phyloP scores from a whole-genome alignment of 2,329 filamentous ascomycete genomes.

The Fusarium sp. region DNA sequence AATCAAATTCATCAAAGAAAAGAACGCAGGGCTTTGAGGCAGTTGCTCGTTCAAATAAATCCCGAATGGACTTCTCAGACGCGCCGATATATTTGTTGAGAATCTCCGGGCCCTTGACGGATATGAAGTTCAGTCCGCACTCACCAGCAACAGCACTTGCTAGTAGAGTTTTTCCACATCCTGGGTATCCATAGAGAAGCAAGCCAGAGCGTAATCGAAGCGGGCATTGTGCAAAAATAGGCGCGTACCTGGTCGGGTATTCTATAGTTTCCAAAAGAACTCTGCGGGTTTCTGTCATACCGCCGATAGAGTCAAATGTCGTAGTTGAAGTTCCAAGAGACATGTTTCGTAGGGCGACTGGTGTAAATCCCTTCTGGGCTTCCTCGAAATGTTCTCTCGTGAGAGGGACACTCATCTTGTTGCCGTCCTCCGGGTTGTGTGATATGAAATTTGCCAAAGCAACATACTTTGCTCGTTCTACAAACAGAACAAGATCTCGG shows the following conservation, averaged over 20 bases:
- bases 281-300: slow-evolving; percentile 83
- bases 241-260: slow-evolving; percentile 97
- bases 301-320: slow-evolving; percentile 91
- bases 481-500: slow-evolving; percentile 85
- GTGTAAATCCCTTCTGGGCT: slow-evolving; percentile 93
- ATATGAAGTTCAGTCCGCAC: slow-evolving; percentile 98
- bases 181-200: slow-evolving; percentile 92
- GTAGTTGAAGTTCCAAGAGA: slow-evolving; percentile 92
- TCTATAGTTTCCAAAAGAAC: slow-evolving; percentile 92
- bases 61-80: slow-evolving; percentile 93
- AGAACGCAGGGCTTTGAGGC: slow-evolving; percentile 92
- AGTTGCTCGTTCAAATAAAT: slow-evolving; percentile 91
- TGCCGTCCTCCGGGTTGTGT: neutral
- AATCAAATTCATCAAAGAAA: slow-evolving; percentile 99
- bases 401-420: neutral
- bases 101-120: slow-evolving; percentile 97
- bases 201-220: slow-evolving; percentile 93
- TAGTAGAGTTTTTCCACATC: slow-evolving; percentile 94
- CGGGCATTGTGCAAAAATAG: slow-evolving; percentile 95
- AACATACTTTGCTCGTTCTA: slow-evolving; percentile 54
- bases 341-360: slow-evolving; percentile 92
- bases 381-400: slow-evolving; percentile 71
- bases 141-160: slow-evolving; percentile 96
- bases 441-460: neutral
- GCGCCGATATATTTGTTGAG: slow-evolving; percentile 99